Base-by-base conservation (phyloP, 2,329 filamentous ascomycete genomes). In the Aspergillus viridinutans region DNA sequence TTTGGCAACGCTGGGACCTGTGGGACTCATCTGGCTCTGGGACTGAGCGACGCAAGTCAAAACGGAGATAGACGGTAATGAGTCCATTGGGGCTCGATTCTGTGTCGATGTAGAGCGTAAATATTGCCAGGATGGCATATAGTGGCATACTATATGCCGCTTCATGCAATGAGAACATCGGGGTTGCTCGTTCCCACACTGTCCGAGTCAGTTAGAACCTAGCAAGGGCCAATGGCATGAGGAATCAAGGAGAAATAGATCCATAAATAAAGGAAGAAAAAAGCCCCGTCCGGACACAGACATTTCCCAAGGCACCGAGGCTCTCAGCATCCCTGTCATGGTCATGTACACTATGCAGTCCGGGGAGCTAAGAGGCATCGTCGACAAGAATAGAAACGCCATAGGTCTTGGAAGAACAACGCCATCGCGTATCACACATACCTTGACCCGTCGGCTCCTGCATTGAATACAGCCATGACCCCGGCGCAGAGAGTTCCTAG, bases 371-470 rank as follows among this genome's bases (percentile, higher is more conserved):
- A 43, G 40, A 43, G 32, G n/a, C 40, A 43, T 21, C 43, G 5
- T 47, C 10, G 43, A 47, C 43, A 59, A 52, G 23, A 40, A 38
- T 26, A 52, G 42, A 52, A 53, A 42, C 32, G 35, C 17, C 20
- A 14, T n/a, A 23, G 21, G 25, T 23, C 23, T 26, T n/a, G 38
- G 29, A 28, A 50, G 32, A 35, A 25, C 17, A 52, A 20, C 20
- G 49, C 42, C 26, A 45, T 35, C 29, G 43, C 20, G n/a, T 10
- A n/a, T 23, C 20, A 17, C 32, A 60, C 65, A 50, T 61, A 67
- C 65, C 59, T 63, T 64, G 55, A 64, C 58, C 55, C 58, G 63
- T 40, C 59, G 53, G 48, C 52, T 54, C 43, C 58, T 61, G 55
- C 63, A 67, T 52, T 62, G 56, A 42, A 58, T 49, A 52, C 63